phyloP scores from a whole-genome alignment of 208 protist species.

The Leptomonas pyrrhocoris region DNA sequence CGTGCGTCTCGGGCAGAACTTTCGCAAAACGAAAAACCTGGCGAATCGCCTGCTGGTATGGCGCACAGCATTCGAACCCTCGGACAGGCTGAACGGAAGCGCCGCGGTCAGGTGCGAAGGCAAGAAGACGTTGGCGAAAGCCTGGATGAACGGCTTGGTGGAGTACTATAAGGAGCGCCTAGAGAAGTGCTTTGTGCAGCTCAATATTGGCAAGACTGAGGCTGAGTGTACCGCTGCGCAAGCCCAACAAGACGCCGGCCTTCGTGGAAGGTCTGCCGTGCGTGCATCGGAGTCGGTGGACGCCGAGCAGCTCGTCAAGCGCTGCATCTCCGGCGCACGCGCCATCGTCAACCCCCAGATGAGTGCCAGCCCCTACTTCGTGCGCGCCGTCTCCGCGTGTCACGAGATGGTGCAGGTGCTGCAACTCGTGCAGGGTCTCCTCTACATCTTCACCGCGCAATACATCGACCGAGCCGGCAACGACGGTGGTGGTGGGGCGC shows the following conservation, averaged over 20 bases:
- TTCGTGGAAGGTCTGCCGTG: neutral
- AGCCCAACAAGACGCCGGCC: neutral
- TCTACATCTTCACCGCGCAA: constrained; percentile 16
- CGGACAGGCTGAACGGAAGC: neutral
- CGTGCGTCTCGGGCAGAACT: constrained; percentile 30
- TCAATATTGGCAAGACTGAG: constrained; percentile 16
- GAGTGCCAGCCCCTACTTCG: constrained; percentile 24
- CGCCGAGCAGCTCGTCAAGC: constrained; percentile 12
- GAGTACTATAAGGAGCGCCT: constrained; percentile 30
- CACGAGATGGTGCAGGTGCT: constrained; percentile 24
- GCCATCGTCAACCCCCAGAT: constrained; percentile 17
- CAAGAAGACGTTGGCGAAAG: constrained; percentile 10
- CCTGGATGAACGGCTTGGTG: constrained; percentile 30
- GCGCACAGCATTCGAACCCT: constrained; percentile 4
- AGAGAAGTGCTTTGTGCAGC: constrained; percentile 12
- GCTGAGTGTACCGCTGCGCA: neutral
- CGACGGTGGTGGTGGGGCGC: neutral
- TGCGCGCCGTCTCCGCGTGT: constrained; percentile 12
- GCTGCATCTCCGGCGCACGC: constrained; percentile 21
- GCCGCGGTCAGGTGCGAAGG: constrained; percentile 3
- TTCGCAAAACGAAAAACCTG: constrained; percentile 32
- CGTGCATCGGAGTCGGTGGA: neutral
- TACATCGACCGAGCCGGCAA: neutral
- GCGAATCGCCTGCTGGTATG: constrained; percentile 30
- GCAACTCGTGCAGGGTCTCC: constrained; percentile 16